Percentiles rank a stretch among this genome's conserved stretches.
These are phyloP conservation scores for Phytophthora pluvialis DNA, from an alignment of 352 stramenopile species.

Conservation along the genomic window DNA sequence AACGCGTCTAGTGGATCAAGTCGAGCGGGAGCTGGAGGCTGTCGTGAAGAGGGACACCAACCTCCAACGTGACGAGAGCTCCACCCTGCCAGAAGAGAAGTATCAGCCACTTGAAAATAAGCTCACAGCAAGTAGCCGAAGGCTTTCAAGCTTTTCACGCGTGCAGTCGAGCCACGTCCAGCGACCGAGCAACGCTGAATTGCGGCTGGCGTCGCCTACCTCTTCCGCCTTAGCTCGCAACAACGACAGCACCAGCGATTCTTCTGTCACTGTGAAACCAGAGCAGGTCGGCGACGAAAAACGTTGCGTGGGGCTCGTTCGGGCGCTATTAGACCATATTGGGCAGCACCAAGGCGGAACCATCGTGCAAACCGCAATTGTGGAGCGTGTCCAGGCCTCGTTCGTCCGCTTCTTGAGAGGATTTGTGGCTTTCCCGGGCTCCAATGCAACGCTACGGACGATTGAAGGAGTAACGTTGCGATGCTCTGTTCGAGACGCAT, in stretches of 20 bases:
- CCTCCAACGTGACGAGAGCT: conserved; percentile 21
- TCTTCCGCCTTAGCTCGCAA: conserved; percentile 17
- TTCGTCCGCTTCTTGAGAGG: conserved; percentile 27
- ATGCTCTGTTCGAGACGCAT: conserved; percentile 23
- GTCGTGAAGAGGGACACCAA: conserved; percentile 24
- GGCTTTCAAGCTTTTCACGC: conserved; percentile 28
- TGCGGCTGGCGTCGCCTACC: conserved; percentile 33
- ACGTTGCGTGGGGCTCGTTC: conserved; percentile 11
- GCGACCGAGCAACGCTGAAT: conserved; percentile 26
- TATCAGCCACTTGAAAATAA: conserved; percentile 15
- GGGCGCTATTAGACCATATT: conserved; percentile 25
- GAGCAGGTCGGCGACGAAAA: conserved; percentile 8
- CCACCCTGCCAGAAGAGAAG: conserved; percentile 4
- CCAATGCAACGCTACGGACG: neutral
- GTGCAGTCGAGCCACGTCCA: conserved; percentile 24
- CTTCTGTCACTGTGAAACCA: neutral
- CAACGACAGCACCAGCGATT: neutral
- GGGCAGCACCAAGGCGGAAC: conserved; percentile 2
- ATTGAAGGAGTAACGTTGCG: conserved; percentile 8
- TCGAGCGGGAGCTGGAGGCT: conserved; percentile 41
- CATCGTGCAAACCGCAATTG: conserved; percentile 15
- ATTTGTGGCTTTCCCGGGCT: conserved; percentile 13
- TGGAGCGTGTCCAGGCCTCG: conserved; percentile 8
- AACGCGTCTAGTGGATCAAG: conserved; percentile 24
- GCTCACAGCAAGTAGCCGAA: conserved; percentile 18